Base-by-base conservation (phyloP, 805 yeast genomes). In the Kazachstania bromeliacearum region DNA sequence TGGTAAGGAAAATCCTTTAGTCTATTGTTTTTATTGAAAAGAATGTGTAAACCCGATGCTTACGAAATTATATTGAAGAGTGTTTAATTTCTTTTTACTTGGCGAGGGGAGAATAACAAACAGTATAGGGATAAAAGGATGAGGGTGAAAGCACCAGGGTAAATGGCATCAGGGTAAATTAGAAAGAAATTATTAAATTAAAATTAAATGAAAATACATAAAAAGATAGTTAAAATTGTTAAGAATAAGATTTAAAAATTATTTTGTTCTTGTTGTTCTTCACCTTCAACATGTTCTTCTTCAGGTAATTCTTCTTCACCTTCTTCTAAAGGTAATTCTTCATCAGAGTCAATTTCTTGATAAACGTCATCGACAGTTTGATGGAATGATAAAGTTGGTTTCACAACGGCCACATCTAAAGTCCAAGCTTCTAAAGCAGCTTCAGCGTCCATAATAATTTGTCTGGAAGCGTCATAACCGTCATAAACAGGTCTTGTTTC, bases 401-500 rank as follows among this genome's bases (percentile, higher is more conserved):
- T 88, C 55, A 89, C 94, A 45, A 78, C 88, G 51, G 97, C 96
- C 58, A 79, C 75, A 66, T 92, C 97, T 57, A 88, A 73, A 51
- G 97, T 92, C 98, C 98, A 89, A 44, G 85, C 75, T 44, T 94
- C 94, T 57, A 89, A 75, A 44, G 96, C 95, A 51, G 79, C 80
- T 72, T 89, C 98, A 50, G 94, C 92, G 64, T 89, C 97, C 61
- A 87, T 82, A 58, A 92, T 87, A 68, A 92, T 85, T 73, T 92
- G 97, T 73, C 87, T 88, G 44, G 96, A 83, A 41, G 96, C 95
- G 63, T 89, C 96, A 64, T 87, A 89, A 50, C 97, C 97, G 59
- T 92, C 97, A 67, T 92, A 89, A 42, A 95, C 89, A 34, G 95
- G 89, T 73, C 97, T 85, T 48, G 95, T 80, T 73, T 89, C 97